These are phyloP conservation scores for Rhodotorula diobovata DNA, from an alignment of 768 basidiomycete genomes.

Conservation along the genomic window DNA sequence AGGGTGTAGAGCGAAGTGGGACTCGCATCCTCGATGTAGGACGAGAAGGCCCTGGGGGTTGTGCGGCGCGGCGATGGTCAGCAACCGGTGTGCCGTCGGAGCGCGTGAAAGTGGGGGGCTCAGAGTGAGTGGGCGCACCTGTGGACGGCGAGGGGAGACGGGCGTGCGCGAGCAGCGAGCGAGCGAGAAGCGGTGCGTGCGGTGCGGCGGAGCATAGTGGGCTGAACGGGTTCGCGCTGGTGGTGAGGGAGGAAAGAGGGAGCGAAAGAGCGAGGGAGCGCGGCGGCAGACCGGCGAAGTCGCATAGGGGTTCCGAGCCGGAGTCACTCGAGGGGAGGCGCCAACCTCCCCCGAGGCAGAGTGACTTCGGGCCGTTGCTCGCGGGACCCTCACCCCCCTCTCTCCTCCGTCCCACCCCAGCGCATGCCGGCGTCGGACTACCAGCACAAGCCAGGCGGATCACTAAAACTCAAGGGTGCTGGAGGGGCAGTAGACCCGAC, in stretches of 20 bases:
- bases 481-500: conserved; percentile 45
- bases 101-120: background rate
- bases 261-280: background rate
- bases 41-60: conserved; percentile 19
- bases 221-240: background rate
- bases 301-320: background rate
- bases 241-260: background rate
- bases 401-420: too few species aligned
- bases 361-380: too few species aligned
- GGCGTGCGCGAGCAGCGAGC: background rate
- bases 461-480: conserved; percentile 83
- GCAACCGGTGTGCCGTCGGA: background rate
- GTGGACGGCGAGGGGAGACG: background rate
- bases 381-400: background rate
- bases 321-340: too few species aligned
- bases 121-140: background rate
- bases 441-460: conserved; percentile 64
- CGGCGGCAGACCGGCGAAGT: background rate
- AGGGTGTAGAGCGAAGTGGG: conserved; percentile 65
- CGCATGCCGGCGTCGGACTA: conserved; percentile 60
- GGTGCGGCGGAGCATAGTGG: background rate
- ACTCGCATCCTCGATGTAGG: conserved; percentile 14
- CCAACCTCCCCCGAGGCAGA: too few species aligned
- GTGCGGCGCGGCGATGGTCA: background rate
- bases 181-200: background rate